Conservation (phyloP, 768 basidiomycete species). For the Amanita pallidorosea region DNA sequence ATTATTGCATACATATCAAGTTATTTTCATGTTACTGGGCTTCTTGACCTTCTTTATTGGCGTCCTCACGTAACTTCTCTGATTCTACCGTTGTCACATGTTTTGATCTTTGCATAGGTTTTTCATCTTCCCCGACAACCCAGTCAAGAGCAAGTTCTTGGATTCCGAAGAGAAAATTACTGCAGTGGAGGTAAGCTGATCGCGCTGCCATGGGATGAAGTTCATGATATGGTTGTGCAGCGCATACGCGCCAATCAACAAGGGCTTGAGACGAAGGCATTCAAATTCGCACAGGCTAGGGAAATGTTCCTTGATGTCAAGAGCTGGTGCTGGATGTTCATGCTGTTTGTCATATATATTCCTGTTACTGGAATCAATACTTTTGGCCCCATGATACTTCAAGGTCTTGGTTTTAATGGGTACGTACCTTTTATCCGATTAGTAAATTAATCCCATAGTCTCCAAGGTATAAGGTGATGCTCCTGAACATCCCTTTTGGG, state of each 20-base stretch:
- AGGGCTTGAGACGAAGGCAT: constrained; percentile 20
- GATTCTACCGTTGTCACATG: background rate
- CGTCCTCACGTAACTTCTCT: constrained; percentile 12
- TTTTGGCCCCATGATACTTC: constrained; percentile 22
- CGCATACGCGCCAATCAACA: constrained; percentile 24
- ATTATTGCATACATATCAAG: constrained; percentile 17
- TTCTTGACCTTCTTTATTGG: constrained; percentile 17
- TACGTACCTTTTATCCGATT: constrained; percentile 5
- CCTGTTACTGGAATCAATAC: constrained; percentile 15
- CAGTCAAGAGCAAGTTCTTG: constrained; percentile 19
- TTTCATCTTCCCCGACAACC: constrained; percentile 22
- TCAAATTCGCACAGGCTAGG: constrained; percentile 19
- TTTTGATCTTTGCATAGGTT: constrained; percentile 12
- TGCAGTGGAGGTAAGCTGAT: constrained; percentile 16
- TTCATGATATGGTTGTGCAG: constrained; percentile 6
- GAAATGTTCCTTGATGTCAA: constrained; percentile 23
- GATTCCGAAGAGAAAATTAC: constrained; percentile 19
- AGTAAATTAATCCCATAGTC: background rate
- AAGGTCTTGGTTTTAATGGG: constrained; percentile 22
- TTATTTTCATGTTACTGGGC: constrained; percentile 20
- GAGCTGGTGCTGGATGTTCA: constrained; percentile 23
- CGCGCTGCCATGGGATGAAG: background rate
- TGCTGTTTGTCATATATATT: constrained; percentile 14
- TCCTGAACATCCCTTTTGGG: constrained; percentile 20
- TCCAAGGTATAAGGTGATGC: constrained; percentile 19